These are phyloP conservation scores for Cyberlindnera galapagoensis DNA, from an alignment of 805 yeast species.

Conservation along the genomic window DNA sequence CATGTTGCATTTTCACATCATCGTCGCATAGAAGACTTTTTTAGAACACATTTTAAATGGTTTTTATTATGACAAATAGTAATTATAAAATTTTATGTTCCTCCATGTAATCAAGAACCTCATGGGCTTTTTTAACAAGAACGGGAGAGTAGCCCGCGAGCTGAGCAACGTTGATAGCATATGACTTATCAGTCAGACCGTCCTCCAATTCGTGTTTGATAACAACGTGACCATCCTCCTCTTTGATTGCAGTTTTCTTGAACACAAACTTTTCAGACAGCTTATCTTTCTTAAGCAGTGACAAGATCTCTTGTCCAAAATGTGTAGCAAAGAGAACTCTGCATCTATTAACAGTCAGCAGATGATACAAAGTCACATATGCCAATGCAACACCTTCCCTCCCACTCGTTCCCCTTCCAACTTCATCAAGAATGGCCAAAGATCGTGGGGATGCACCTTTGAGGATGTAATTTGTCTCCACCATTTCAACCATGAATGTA, in stretches of 20 bases:
- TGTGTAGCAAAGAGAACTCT: conserved; percentile 94
- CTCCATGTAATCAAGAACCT: conserved; percentile 6
- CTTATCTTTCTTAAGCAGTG: conserved; percentile 51
- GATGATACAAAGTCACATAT: conserved; percentile 86
- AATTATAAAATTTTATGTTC: conserved; percentile 7
- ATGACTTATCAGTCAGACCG: conserved; percentile 89
- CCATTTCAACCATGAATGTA: conserved; percentile 95
- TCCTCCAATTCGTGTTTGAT: conserved; percentile 81
- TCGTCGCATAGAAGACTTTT: too few relatives aligned
- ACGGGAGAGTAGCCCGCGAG: conserved; percentile 76
- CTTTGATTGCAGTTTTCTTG: conserved; percentile 42
- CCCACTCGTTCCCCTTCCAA: conserved; percentile 75
- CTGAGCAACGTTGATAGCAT: conserved; percentile 96
- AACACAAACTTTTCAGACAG: conserved; percentile 77
- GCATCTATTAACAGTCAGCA: conserved; percentile 62
- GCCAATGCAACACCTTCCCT: conserved; percentile 98
- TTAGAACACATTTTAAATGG: too few relatives aligned
- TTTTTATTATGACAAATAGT: too few relatives aligned
- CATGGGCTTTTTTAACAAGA: conserved; percentile 9
- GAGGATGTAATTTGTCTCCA: conserved; percentile 83
- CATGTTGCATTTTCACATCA: background rate
- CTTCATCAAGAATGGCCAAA: conserved; percentile 86
- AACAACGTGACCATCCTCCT: conserved; percentile 52
- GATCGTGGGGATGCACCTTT: conserved; percentile 75
- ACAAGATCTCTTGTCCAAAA: conserved; percentile 81